These are phyloP conservation scores for Osmanthus fragrans DNA, from an alignment of 257 asterid genomes.

Conservation along the genomic window DNA sequence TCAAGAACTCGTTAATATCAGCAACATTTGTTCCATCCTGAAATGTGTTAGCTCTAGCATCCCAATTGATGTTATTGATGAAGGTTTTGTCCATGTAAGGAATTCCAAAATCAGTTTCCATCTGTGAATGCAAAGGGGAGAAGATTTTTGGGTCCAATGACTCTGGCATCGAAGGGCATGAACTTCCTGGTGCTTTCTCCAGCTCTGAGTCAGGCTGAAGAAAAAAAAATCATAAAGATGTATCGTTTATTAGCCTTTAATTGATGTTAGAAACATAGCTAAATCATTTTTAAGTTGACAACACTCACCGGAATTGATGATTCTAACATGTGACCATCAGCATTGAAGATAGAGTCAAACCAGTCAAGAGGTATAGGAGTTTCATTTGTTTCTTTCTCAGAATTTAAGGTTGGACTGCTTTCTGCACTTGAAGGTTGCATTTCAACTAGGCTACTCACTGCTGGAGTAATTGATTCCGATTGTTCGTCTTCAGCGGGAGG, in stretches of 20 bases:
- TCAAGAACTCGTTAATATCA: conserved; percentile 59
- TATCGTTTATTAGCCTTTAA: not conserved
- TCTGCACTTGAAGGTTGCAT: conserved; percentile 10
- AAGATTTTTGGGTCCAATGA: conserved; percentile 53
- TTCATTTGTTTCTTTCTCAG: conserved; percentile 31
- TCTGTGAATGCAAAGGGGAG: conserved; percentile 72
- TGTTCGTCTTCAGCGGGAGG: conserved; percentile 54
- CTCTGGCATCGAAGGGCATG: conserved; percentile 37
- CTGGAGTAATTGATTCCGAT: conserved; percentile 50
- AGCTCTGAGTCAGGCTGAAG: conserved; percentile 70
- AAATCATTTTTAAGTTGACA: not conserved
- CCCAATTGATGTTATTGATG: conserved; percentile 27
- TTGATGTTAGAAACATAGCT: not conserved
- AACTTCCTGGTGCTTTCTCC: conserved; percentile 43
- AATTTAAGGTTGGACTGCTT: conserved; percentile 25
- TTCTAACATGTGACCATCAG: conserved; percentile 24
- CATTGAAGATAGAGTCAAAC: conserved; percentile 19
- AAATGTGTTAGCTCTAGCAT: conserved; percentile 31
- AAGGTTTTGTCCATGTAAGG: conserved; percentile 32
- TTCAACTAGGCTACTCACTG: conserved; percentile 12
- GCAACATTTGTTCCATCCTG: conserved; percentile 59
- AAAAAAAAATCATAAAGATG: conserved; percentile 8
- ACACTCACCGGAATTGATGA: conserved; percentile 55
- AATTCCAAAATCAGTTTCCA: conserved; percentile 66
- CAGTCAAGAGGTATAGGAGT: conserved; percentile 30